Base-by-base conservation (phyloP, 2,329 filamentous ascomycete species). In the Fusarium sp. region DNA sequence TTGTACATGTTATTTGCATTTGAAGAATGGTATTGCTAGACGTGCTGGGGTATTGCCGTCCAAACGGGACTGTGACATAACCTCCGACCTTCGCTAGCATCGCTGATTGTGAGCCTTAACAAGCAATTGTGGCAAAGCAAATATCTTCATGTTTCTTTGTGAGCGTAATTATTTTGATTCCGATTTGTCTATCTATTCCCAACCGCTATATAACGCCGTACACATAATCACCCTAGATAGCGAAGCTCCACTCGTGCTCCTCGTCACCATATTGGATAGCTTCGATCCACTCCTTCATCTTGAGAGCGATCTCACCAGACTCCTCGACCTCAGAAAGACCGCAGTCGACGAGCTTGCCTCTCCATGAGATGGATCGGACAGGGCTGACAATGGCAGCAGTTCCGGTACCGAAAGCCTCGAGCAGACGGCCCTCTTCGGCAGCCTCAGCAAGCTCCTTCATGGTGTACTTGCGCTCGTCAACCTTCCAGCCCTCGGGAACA, bases 271-370 rank as follows among this genome's bases (percentile, higher is more conserved):
- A 98, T 84, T 98, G 95, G 74, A 97, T 95, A 29, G 85, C 91
- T 84, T 97, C 95, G 69, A 99, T 98, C 96, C 96, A 99, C 76
- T 91, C 89, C 89, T 97, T 97, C 91, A 99, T 95, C 81, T 88
- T 89, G 76, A 89, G 83, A 12, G 96, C 92, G 76, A 98, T 86
- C 77, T 95, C 91, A 45, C 96, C 96, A 14, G 94, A 94, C 84
- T 99, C 95, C 81, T 97, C 88, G 50, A 89, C 85, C 73, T 92
- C 90, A 79, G 88, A 88, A 72, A 99, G 83, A 6, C 95, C 95
- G 79, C 96, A 98, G 76, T 93, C 87, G 29, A 99, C 90, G 68
- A 92, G 79, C 76, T 92, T 85, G 56, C 92, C 94, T 81, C 90
- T 92, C 92, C 95, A 99, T 79, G 91, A 91, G 80, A 99, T 98